Evolutionary conservation across 2,329 filamentous ascomycete species (phyloP).

Genomic region (Phialophora expanda): DNA sequence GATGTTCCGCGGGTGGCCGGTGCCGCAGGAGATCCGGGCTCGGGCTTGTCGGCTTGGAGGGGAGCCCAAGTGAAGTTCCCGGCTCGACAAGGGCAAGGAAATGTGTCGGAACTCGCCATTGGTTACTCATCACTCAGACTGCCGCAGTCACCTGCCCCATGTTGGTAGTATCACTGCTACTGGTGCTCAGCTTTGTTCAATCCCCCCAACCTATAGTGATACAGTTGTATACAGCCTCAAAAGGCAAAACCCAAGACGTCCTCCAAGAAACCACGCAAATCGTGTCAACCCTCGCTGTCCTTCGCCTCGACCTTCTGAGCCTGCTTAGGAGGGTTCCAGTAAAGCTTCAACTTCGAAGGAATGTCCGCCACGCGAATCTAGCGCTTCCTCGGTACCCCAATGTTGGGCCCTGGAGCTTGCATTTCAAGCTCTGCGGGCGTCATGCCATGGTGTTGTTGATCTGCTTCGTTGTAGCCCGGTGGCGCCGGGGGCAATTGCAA

Average conservation of each 20-base stretch:
- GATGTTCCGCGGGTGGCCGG: not conserved
- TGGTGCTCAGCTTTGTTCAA: not conserved
- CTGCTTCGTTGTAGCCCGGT: constrained; percentile 4
- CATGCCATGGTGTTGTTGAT: constrained; percentile 10
- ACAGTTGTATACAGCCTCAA: constrained; percentile 13
- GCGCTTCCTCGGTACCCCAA: constrained; percentile 31
- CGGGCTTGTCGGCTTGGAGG: not conserved
- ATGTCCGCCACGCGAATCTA: constrained; percentile 33
- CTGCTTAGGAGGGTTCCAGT: constrained; percentile 11
- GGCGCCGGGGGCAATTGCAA: constrained; percentile 14
- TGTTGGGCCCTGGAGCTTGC: constrained; percentile 11
- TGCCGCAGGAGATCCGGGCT: not conserved
- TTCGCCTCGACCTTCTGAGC: not conserved
- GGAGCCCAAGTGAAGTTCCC: not conserved
- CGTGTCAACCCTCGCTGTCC: not conserved
- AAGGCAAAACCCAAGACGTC: constrained; percentile 6
- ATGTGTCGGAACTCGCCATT: not conserved
- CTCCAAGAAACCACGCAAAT: not conserved
- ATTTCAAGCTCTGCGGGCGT: constrained; percentile 1
- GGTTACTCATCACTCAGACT: not conserved
- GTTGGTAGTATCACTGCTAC: not conserved
- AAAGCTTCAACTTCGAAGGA: constrained; percentile 16
- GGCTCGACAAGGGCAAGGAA: not conserved
- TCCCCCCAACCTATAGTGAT: constrained; percentile 15
- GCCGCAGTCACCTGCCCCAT: not conserved